Evolutionary conservation across 208 protist species (phyloP).

Genomic region (Herpetomonas tarakana): DNA sequence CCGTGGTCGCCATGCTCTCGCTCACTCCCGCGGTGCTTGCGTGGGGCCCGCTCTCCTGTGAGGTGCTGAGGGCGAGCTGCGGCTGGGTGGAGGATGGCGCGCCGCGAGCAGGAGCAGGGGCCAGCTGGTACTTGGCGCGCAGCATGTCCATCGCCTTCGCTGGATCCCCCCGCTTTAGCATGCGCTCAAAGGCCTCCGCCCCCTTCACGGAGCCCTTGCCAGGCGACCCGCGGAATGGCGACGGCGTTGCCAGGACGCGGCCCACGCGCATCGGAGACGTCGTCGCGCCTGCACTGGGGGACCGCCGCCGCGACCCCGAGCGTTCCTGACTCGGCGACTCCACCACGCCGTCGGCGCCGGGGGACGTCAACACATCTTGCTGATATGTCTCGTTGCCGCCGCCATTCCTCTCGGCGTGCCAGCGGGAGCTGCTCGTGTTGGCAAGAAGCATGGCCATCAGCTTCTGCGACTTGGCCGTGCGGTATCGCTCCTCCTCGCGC

Average conservation of each 20-base stretch:
- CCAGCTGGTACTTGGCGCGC: constrained; percentile 35
- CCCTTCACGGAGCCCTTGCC: constrained; percentile 8
- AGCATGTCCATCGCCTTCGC: constrained; percentile 50
- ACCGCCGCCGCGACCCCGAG: not conserved
- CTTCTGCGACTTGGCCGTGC: constrained; percentile 44
- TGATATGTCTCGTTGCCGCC: not conserved
- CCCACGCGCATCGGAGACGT: not conserved
- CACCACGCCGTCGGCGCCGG: too few species aligned
- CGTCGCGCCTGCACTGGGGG: not conserved
- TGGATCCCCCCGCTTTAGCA: constrained; percentile 40
- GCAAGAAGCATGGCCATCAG: constrained; percentile 58
- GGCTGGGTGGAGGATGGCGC: not conserved
- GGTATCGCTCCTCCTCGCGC: constrained; percentile 18
- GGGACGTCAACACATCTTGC: not conserved
- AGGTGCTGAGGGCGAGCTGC: not conserved
- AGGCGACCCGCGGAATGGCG: constrained; percentile 22
- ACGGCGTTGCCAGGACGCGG: constrained; percentile 15
- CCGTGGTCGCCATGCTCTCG: not conserved
- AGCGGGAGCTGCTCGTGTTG: not conserved
- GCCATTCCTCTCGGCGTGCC: not conserved
- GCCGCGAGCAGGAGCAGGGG: constrained; percentile 4
- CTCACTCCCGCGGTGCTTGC: not conserved
- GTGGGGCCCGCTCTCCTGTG: constrained; percentile 16
- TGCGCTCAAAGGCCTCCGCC: constrained; percentile 36
- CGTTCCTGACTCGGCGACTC: not conserved